A percentile compares a stretch with the other conserved stretches of the same genome.
Conservation (phyloP, 2,329 filamentous ascomycete genomes). For the Fusarium virguliforme region DNA sequence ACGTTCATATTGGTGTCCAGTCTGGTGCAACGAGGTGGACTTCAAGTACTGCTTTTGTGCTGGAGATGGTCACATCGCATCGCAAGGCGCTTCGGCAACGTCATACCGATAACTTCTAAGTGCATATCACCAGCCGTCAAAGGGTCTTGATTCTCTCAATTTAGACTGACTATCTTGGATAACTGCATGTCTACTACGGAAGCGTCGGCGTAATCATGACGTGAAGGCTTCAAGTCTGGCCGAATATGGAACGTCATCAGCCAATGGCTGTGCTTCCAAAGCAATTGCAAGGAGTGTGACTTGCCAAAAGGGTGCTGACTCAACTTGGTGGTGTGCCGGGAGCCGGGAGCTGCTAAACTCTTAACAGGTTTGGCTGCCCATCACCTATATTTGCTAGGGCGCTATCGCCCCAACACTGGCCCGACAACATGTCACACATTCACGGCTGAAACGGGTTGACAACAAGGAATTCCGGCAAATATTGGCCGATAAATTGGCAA, state of each 20-base stretch:
- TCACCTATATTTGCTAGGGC: no score
- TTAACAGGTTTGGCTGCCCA: neutral
- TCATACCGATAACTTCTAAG: slow-evolving; percentile 10
- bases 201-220: slow-evolving; percentile 25
- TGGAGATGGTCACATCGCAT: neutral
- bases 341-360: neutral
- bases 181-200: neutral
- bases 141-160: neutral
- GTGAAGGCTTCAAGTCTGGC: slow-evolving; percentile 6
- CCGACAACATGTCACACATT: no score
- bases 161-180: neutral
- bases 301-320: neutral
- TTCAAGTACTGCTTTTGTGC: neutral
- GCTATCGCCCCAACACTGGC: no score
- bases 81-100: neutral
- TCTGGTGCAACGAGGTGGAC: neutral
- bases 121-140: slow-evolving; percentile 19
- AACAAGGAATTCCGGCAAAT: no score
- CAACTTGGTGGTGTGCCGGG: neutral
- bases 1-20: slow-evolving; percentile 14
- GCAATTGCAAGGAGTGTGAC: slow-evolving; percentile 15
- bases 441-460: no score
- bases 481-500: no score
- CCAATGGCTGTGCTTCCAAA: slow-evolving; percentile 17
- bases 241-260: neutral